Percentiles rank a stretch among this genome's conserved stretches.
phyloP scores from a whole-genome alignment of 345 rosid genomes.

The Lumnitzera littorea region DNA sequence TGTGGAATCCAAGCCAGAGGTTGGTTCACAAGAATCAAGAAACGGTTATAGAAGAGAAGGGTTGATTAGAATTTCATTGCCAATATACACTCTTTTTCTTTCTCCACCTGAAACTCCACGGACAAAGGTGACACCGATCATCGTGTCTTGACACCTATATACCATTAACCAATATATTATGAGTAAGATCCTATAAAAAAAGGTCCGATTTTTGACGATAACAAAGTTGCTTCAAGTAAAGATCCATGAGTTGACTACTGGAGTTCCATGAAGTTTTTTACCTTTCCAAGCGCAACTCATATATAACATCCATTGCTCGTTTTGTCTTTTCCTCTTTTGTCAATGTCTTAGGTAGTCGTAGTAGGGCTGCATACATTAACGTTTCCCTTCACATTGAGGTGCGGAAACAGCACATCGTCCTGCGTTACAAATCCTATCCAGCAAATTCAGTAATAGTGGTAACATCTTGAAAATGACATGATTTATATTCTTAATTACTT shows the following conservation, averaged over 20 bases:
- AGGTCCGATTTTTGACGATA: no score
- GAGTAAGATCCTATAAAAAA: no score
- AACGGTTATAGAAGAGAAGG: constrained; percentile 53
- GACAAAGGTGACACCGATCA: constrained; percentile 94
- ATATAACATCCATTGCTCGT: constrained; percentile 68
- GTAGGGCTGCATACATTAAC: constrained; percentile 68
- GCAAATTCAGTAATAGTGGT: constrained; percentile 4
- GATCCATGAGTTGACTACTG: no score
- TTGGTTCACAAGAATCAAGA: constrained; percentile 76
- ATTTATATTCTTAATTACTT: no score
- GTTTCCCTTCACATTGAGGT: constrained; percentile 97
- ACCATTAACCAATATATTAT: no score
- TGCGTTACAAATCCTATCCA: constrained; percentile 99
- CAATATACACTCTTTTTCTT: constrained; percentile 91
- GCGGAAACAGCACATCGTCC: constrained; percentile 91
- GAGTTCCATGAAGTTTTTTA: constrained; percentile 9
- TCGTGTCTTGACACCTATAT: constrained; percentile 80
- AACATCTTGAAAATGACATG: no score
- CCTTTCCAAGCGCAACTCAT: constrained; percentile 92
- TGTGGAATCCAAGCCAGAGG: constrained; percentile 96
- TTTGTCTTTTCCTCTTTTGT: constrained; percentile 66
- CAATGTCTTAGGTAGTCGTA: constrained; percentile 66
- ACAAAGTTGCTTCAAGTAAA: no score
- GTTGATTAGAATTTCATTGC: constrained; percentile 87
- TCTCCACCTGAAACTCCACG: constrained; percentile 98